phyloP scores from a whole-genome alignment of 208 protist species.

The Trypanosoma platydactyli region DNA sequence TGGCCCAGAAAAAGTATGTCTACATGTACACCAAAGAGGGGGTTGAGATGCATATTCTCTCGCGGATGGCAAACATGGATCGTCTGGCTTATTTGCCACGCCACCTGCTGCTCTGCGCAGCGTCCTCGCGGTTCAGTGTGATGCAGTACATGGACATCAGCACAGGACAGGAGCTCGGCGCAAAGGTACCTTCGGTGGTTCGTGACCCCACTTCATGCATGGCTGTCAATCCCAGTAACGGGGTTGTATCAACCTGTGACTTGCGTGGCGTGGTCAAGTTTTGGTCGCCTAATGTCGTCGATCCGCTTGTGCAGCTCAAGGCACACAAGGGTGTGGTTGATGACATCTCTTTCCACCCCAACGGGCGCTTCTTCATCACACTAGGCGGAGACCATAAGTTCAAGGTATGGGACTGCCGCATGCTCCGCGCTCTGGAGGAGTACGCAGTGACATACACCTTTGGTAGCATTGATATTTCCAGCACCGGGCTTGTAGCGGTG shows the following conservation, averaged over 20 bases:
- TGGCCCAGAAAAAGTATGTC: constrained; percentile 98
- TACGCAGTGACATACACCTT: constrained; percentile 85
- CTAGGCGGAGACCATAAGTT: constrained; percentile 94
- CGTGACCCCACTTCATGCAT: constrained; percentile 84
- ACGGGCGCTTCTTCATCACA: constrained; percentile 95
- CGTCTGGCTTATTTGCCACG: constrained; percentile 96
- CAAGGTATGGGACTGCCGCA: constrained; percentile 98
- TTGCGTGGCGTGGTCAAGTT: constrained; percentile 94
- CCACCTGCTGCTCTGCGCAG: constrained; percentile 96
- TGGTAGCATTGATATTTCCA: constrained; percentile 82
- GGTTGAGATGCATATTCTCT: constrained; percentile 96
- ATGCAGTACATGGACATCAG: constrained; percentile 96
- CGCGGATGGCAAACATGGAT: constrained; percentile 94
- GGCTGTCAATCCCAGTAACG: constrained; percentile 94
- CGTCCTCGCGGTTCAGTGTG: constrained; percentile 78
- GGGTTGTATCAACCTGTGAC: constrained; percentile 92
- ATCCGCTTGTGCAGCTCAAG: constrained; percentile 95
- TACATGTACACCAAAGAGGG: constrained; percentile 99
- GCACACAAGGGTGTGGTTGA: constrained; percentile 91
- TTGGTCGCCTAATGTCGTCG: constrained; percentile 95
- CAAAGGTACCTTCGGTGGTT: constrained; percentile 79
- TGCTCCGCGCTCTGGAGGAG: constrained; percentile 87
- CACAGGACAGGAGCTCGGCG: constrained; percentile 88
- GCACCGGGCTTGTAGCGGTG: constrained; percentile 85
- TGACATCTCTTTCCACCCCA: constrained; percentile 82